phyloP scores from a whole-genome alignment of 805 yeast genomes.

The Metschnikowia dekortorum region DNA sequence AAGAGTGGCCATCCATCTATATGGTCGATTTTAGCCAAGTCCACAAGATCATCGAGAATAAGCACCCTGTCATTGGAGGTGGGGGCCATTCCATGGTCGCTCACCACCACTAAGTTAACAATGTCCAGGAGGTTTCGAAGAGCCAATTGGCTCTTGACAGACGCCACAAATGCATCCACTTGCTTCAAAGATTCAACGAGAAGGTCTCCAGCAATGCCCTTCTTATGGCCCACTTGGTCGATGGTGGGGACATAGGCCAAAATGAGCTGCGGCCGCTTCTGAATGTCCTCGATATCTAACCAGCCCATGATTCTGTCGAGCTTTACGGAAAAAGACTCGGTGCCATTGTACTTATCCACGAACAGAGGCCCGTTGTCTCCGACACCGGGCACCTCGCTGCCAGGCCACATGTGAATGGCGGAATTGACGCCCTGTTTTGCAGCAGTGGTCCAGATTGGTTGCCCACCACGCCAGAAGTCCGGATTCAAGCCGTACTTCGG shows the following conservation, averaged over 20 bases:
- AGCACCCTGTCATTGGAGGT: conserved; percentile 66
- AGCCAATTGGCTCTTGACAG: conserved; percentile 44
- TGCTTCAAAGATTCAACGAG: conserved; percentile 49
- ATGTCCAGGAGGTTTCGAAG: conserved; percentile 56
- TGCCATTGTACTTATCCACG: conserved; percentile 60
- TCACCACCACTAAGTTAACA: conserved; percentile 71
- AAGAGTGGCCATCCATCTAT: conserved; percentile 84
- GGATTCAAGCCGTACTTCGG: conserved; percentile 49
- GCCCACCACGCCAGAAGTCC: conserved; percentile 79
- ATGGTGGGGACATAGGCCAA: conserved; percentile 77
- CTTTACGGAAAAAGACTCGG: conserved; percentile 57
- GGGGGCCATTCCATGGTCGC: conserved; percentile 95
- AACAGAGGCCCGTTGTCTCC: conserved; percentile 42
- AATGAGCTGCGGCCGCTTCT: conserved; percentile 67
- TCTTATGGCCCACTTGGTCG: conserved; percentile 71
- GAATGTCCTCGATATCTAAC: conserved; percentile 53
- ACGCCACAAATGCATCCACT: conserved; percentile 63
- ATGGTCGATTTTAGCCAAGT: conserved; percentile 50
- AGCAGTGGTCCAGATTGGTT: conserved; percentile 84
- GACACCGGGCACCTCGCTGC: conserved; percentile 67
- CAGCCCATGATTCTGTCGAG: conserved; percentile 55
- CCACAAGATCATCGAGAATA: conserved; percentile 68
- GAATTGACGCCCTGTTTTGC: conserved; percentile 52
- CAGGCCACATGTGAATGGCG: conserved; percentile 97
- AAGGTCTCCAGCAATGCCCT: conserved; percentile 62